These are phyloP conservation scores for Hordeum vulgare DNA, from an alignment of 176 grass and related monocot species.

Conservation along the genomic window MorexV3_pseudomolecules_assembly NC_058518.1:26128181-26128680, in stretches of 20 bases:
- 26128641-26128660: slow-evolving; percentile 82
- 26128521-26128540: not conserved
- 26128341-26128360: not conserved
- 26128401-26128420: not conserved
- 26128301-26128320: not conserved
- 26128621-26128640: slow-evolving; percentile 86
- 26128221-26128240: not conserved
- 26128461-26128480: not conserved
- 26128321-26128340: not conserved
- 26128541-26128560: slow-evolving; percentile 61
- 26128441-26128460: not conserved
- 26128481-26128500: not conserved
- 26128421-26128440: not conserved
- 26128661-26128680: slow-evolving; percentile 82
- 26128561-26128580: slow-evolving; percentile 97
- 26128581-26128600: slow-evolving; percentile 92
- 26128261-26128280: not conserved
- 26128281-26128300: not conserved
- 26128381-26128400: slow-evolving; percentile 18
- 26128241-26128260: not conserved
- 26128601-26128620: slow-evolving; percentile 69
- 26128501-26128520: not conserved
- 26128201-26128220: slow-evolving; percentile 4
- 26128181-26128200: not conserved
- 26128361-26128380: not conserved